A percentile compares a stretch with the other conserved stretches of the same genome.
These are phyloP conservation scores for Xylaria sp. DNA, from an alignment of 2,329 filamentous ascomycete genomes.

Conservation along the genomic window DNA sequence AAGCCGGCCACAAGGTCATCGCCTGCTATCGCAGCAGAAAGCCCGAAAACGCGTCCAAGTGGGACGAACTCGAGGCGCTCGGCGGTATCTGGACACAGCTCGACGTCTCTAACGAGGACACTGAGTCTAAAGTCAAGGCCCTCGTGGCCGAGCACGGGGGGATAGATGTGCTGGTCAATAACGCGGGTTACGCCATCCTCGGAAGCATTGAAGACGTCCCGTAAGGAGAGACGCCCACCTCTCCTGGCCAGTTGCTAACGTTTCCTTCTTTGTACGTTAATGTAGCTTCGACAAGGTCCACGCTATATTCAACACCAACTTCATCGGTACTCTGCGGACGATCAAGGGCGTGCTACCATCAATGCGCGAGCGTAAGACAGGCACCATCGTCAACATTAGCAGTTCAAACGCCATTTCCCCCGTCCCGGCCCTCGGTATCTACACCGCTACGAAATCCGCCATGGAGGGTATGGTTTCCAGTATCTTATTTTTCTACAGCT, in stretches of 20 bases:
- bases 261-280: neutral
- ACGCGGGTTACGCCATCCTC: slow-evolving; percentile 40
- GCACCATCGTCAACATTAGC: slow-evolving; percentile 46
- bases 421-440: slow-evolving; percentile 39
- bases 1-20: slow-evolving; percentile 42
- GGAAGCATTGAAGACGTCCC: slow-evolving; percentile 41
- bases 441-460: slow-evolving; percentile 42
- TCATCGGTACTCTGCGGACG: slow-evolving; percentile 43
- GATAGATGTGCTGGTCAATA: slow-evolving; percentile 44
- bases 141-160: slow-evolving; percentile 37
- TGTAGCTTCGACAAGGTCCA: slow-evolving; percentile 40
- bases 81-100: slow-evolving; percentile 43
- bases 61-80: slow-evolving; percentile 40
- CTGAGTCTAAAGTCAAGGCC: slow-evolving; percentile 38
- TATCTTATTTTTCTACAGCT: neutral
- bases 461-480: slow-evolving; percentile 36
- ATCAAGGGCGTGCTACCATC: slow-evolving; percentile 42
- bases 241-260: slow-evolving; percentile 16
- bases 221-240: slow-evolving; percentile 23
- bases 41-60: slow-evolving; percentile 30
- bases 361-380: slow-evolving; percentile 43
- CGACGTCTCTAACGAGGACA: slow-evolving; percentile 38
- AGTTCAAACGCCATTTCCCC: slow-evolving; percentile 33
- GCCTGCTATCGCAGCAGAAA: slow-evolving; percentile 41
- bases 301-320: slow-evolving; percentile 42